Percentiles rank a stretch among this genome's conserved stretches.
Evolutionary conservation across 345 rosid species (phyloP).

Genomic region (Hibiscus mutabilis): DNA sequence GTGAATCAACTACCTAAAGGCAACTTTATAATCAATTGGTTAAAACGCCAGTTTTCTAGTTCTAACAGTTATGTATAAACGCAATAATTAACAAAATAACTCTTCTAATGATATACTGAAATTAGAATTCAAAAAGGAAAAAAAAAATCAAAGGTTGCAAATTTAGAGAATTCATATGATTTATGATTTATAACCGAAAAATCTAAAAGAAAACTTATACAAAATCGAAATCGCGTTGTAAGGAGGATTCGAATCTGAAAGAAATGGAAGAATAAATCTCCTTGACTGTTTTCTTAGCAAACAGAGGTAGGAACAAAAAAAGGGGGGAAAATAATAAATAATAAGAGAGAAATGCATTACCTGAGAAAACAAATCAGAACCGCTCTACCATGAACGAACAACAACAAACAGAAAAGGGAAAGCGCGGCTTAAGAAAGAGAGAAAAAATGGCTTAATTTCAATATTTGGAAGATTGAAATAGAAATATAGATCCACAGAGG

Average conservation of each 20-base stretch:
- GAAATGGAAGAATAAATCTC: neutral
- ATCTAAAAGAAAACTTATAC: neutral
- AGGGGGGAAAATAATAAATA: neutral
- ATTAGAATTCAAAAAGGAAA: neutral
- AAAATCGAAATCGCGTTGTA: neutral
- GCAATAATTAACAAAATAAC: neutral
- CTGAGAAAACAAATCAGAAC: conserved; percentile 12
- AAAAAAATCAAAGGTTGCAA: neutral
- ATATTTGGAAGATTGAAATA: neutral
- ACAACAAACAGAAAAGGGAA: neutral
- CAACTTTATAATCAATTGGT: neutral
- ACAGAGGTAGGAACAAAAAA: conserved; percentile 3
- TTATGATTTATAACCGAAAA: conserved; percentile 21
- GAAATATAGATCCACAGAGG: neutral
- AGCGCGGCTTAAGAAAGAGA: neutral
- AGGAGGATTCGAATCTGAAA: neutral
- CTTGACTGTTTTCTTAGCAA: conserved; percentile 10
- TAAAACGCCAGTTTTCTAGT: neutral
- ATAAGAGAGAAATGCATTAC: conserved; percentile 9
- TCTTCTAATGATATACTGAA: too few relatives aligned
- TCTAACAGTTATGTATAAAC: neutral
- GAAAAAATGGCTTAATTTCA: neutral
- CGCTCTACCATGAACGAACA: conserved; percentile 45
- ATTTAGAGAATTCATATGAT: neutral
- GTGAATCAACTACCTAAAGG: neutral